These are phyloP conservation scores for Talaromyces sp. DNA, from an alignment of 2,329 filamentous ascomycete genomes.

Conservation along the genomic window DNA sequence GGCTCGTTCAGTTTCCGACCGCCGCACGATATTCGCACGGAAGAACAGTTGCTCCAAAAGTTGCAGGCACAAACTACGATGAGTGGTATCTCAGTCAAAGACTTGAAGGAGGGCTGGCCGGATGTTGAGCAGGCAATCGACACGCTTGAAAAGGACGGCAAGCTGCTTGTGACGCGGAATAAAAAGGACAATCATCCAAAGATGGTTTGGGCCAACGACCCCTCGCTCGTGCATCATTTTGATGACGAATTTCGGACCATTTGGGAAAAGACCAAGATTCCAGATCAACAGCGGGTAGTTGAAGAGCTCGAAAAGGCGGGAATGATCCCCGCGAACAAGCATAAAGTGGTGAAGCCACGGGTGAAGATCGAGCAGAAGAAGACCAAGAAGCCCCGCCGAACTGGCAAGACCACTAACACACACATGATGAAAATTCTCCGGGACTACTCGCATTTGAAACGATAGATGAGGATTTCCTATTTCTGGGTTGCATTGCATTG, in stretches of 20 bases:
- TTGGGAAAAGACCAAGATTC: slow-evolving; percentile 77
- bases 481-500: slow-evolving; percentile 16
- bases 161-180: slow-evolving; percentile 78
- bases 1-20: slow-evolving; percentile 81
- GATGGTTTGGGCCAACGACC: slow-evolving; percentile 85
- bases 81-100: slow-evolving; percentile 75
- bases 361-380: slow-evolving; percentile 60
- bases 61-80: slow-evolving; percentile 78
- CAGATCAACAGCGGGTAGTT: slow-evolving; percentile 69
- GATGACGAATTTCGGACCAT: slow-evolving; percentile 77
- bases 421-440: slow-evolving; percentile 81
- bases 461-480: slow-evolving; percentile 15
- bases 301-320: slow-evolving; percentile 70
- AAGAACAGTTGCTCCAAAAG: slow-evolving; percentile 70
- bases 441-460: slow-evolving; percentile 56
- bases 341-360: slow-evolving; percentile 58
- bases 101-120: slow-evolving; percentile 94
- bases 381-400: slow-evolving; percentile 67
- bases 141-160: slow-evolving; percentile 69
- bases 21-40: slow-evolving; percentile 73
- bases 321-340: slow-evolving; percentile 78
- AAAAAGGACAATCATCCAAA: slow-evolving; percentile 87
- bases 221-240: slow-evolving; percentile 67
- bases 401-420: slow-evolving; percentile 77
- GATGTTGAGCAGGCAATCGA: slow-evolving; percentile 75